Base-by-base conservation (phyloP, 345 rosid genomes). In the Pseudoturritis turrita region DNA sequence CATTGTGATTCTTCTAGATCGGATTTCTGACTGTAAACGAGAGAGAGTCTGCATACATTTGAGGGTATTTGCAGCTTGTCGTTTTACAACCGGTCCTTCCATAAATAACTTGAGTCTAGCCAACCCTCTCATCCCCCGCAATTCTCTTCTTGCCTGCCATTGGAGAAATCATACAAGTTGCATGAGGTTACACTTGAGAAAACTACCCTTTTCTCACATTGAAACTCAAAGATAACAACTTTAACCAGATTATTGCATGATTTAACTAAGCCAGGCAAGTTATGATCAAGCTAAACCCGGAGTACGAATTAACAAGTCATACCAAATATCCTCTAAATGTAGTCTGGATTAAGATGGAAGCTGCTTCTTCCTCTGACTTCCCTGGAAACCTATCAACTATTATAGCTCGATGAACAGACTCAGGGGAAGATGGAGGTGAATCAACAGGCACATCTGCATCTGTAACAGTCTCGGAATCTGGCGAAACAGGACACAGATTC, bases 11-110 rank as follows among this genome's bases (percentile, higher is more conserved):
- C 99, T 95, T 77, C 96, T 81, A 5, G 83, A 65, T 22, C 74
- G 84, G 81, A 95, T 87, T 69, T 91, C 94, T 59, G 92, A 81
- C 74, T 91, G 99, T 65, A 91, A 83, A 11, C 91, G 88, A 22
- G 97, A 76, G 15, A 91, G 85, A 70, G 92, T 85, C 76, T 91
- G 99, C 99, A 95, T 89, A 76, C 88, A 86, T 22, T 65, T 81
- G 19, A 91, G 92, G 12, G 99, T 88, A 75, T 71, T 79, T 2
- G 79, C 77, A 46, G 96, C 92, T 84, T 89, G 97, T 31, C 97
- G 80, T 72, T 88, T 83, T 33, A 89, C 87, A 61, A 85, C 78
- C 29, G 85, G 78, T 71, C 99, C 98, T 79, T 87, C 96, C 84
- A 91, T 86, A 60, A 91, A 78, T 33, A 80, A 67, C 75, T 87